Evolutionary conservation across 345 rosid genomes (phyloP).

Genomic region (Stellera chamaejasme): DNA sequence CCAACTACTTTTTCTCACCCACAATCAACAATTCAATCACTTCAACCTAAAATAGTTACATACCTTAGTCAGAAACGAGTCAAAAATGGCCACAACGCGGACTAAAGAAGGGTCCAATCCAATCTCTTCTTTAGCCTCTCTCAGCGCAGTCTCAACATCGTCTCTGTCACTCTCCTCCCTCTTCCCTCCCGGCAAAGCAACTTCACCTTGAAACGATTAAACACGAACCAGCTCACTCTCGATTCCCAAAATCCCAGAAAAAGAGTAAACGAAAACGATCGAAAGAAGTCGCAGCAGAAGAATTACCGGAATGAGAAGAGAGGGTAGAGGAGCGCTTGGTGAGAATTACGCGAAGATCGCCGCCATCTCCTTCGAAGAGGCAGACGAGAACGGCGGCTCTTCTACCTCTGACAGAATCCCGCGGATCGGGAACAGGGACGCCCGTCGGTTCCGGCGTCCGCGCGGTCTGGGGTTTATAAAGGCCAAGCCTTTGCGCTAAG

Average conservation of each 20-base stretch:
- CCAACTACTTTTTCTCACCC: no score
- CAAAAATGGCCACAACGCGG: slow-evolving; percentile 30
- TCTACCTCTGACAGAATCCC: slow-evolving; percentile 1
- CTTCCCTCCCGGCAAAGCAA: slow-evolving; percentile 61
- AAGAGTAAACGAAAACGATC: no score
- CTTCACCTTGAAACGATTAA: slow-evolving; percentile 35
- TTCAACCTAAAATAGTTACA: no score
- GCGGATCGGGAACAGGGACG: neutral
- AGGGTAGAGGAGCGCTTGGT: slow-evolving; percentile 42
- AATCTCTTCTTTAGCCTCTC: slow-evolving; percentile 66
- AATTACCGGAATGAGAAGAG: slow-evolving; percentile 36
- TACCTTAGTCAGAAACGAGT: slow-evolving; percentile 40
- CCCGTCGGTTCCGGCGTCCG: neutral
- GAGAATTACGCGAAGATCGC: slow-evolving; percentile 40
- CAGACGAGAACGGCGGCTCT: slow-evolving; percentile 50
- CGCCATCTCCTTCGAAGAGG: slow-evolving; percentile 38
- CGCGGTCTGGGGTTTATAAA: slow-evolving; percentile 1
- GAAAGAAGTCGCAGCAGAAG: neutral
- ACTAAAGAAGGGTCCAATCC: slow-evolving; percentile 55
- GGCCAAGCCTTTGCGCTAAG: slow-evolving; percentile 17
- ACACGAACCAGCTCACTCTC: neutral
- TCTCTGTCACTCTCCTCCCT: slow-evolving; percentile 40
- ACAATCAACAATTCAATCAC: no score
- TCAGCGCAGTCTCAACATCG: slow-evolving; percentile 44
- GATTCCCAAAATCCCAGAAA: neutral